Conservation (phyloP, 1,284 basidiomycete genomes). For the Ceratobasidium sp. region DNA sequence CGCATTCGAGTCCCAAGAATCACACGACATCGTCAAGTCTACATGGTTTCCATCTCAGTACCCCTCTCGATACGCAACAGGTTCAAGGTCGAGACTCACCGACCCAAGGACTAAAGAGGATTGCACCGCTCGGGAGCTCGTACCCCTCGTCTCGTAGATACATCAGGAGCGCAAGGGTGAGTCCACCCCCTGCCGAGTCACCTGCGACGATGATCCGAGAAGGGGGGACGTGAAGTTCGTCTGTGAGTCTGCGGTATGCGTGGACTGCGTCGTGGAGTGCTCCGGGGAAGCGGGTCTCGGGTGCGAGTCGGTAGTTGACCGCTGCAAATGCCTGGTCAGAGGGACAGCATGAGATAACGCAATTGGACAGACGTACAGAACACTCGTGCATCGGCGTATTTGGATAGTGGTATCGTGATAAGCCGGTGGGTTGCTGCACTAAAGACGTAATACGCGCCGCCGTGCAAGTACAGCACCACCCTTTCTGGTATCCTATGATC, state of each 20-base stretch:
- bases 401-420: conserved; percentile 92
- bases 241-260: conserved; percentile 87
- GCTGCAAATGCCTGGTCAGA: conserved; percentile 63
- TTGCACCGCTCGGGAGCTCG: conserved; percentile 82
- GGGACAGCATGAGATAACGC: conserved; percentile 2
- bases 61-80: not conserved
- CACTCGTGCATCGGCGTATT: conserved; percentile 91
- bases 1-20: conserved; percentile 96
- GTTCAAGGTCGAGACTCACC: conserved; percentile 67
- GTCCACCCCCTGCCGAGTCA: conserved; percentile 93
- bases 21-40: conserved; percentile 96
- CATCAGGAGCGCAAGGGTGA: conserved; percentile 88
- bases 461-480: conserved; percentile 94
- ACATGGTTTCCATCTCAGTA: not conserved
- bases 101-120: conserved; percentile 94
- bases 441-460: conserved; percentile 84
- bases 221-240: conserved; percentile 91
- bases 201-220: conserved; percentile 91
- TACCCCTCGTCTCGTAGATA: conserved; percentile 91
- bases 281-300: conserved; percentile 94
- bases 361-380: conserved; percentile 75
- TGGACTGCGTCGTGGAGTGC: conserved; percentile 91
- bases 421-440: conserved; percentile 94
- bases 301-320: conserved; percentile 96
- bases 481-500: conserved; percentile 67